Evolutionary conservation across 2,329 filamentous ascomycete genomes (phyloP).

Genomic region (Fusarium goolgardi): DNA sequence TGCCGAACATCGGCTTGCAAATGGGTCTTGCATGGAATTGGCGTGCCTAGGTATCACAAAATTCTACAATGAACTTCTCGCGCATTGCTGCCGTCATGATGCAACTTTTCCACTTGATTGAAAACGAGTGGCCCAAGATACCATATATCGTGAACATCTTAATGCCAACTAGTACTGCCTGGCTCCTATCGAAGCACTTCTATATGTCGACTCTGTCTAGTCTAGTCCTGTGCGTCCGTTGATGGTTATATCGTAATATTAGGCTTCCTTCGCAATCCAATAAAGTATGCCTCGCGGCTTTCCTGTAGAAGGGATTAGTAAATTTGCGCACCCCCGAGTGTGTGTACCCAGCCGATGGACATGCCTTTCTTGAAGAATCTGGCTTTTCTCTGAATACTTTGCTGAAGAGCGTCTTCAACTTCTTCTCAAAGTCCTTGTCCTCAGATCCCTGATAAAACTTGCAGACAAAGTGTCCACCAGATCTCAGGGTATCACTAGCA

Average conservation of each 20-base stretch:
- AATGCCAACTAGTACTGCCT: not conserved
- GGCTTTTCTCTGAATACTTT: slow-evolving; percentile 91
- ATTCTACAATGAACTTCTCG: slow-evolving; percentile 51
- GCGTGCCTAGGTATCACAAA: slow-evolving; percentile 62
- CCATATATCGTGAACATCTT: not conserved
- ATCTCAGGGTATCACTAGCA: slow-evolving; percentile 82
- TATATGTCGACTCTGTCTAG: not conserved
- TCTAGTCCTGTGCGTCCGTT: not conserved
- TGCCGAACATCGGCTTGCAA: slow-evolving; percentile 49
- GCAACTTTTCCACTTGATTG: slow-evolving; percentile 34
- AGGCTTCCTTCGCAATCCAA: slow-evolving; percentile 77
- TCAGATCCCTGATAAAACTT: slow-evolving; percentile 96
- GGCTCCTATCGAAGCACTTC: not conserved
- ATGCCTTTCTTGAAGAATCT: slow-evolving; percentile 85
- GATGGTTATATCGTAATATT: slow-evolving; percentile 48
- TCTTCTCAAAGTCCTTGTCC: slow-evolving; percentile 81
- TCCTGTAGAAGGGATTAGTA: slow-evolving; percentile 47
- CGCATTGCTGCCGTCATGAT: slow-evolving; percentile 43
- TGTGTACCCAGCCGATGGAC: not conserved
- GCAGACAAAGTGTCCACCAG: slow-evolving; percentile 91
- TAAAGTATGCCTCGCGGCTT: slow-evolving; percentile 83
- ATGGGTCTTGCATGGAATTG: slow-evolving; percentile 57
- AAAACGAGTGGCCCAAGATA: not conserved
- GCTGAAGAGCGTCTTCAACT: slow-evolving; percentile 79
- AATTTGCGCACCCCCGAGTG: not conserved